A percentile compares a stretch with the other conserved stretches of the same genome.
These are phyloP conservation scores for Chernovozyma sophiae-reginae DNA, from an alignment of 1,139 yeast species.

Conservation along the genomic window DNA sequence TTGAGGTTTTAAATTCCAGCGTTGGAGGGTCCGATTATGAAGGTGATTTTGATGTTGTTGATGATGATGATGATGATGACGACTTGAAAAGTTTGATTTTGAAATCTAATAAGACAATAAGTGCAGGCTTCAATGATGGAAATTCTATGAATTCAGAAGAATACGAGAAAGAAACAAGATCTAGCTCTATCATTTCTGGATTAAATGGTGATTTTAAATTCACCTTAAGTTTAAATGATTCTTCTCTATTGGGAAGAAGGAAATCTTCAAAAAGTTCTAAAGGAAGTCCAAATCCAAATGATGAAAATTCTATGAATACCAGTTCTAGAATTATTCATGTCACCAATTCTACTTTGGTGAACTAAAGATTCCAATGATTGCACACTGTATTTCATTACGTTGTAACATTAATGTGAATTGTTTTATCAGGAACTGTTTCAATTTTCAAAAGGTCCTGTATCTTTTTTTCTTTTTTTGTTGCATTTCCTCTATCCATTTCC, in stretches of 20 bases:
- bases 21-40: constrained; percentile 14
- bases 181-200: constrained; percentile 41
- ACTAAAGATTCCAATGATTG: no score
- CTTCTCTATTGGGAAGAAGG: constrained; percentile 38
- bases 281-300: constrained; percentile 4
- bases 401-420: background rate
- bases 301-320: background rate
- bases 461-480: no score
- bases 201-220: constrained; percentile 40
- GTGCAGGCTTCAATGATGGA: constrained; percentile 2
- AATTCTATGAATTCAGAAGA: constrained; percentile 7
- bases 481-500: no score
- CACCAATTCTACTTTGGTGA: background rate
- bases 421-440: no score
- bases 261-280: constrained; percentile 11
- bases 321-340: background rate
- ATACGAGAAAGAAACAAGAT: constrained; percentile 29
- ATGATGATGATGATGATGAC: constrained; percentile 16
- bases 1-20: background rate
- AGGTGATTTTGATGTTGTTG: constrained; percentile 17
- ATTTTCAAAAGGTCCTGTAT: no score
- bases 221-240: constrained; percentile 41
- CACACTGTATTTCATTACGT: background rate
- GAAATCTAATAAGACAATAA: background rate
- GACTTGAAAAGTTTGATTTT: constrained; percentile 11